phyloP scores from a whole-genome alignment of 2,329 filamentous ascomycete genomes.

The Microdochium trichocladiopsis region DNA sequence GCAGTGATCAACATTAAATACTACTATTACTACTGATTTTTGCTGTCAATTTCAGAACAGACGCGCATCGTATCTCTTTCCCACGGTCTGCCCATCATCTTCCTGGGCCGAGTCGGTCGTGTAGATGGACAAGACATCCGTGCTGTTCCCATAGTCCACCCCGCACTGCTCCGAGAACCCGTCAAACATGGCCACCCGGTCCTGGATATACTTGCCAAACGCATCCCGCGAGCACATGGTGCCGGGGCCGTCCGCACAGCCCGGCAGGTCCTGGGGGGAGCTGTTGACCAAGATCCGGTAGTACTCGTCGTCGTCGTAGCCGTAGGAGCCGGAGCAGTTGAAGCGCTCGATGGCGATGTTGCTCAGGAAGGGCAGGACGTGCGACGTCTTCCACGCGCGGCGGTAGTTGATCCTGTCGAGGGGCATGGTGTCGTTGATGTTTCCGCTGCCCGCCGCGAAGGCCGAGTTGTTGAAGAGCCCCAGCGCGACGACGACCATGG shows the following conservation, averaged over 20 bases:
- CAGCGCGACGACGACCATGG: slow-evolving; percentile 59
- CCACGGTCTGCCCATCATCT: slow-evolving; percentile 18
- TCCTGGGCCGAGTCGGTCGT: slow-evolving; percentile 8
- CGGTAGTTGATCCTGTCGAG: slow-evolving; percentile 53
- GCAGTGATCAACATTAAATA: too few relatives aligned
- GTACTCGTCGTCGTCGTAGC: slow-evolving; percentile 44
- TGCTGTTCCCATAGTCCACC: slow-evolving; percentile 24
- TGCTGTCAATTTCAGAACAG: too few relatives aligned
- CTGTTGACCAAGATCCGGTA: slow-evolving; percentile 37
- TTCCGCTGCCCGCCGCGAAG: slow-evolving; percentile 38
- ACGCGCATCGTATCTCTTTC: slow-evolving; percentile 9
- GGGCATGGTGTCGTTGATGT: slow-evolving; percentile 58
- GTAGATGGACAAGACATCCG: slow-evolving; percentile 26
- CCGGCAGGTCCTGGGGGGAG: slow-evolving; percentile 31
- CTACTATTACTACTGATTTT: too few relatives aligned
- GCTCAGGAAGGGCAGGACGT: slow-evolving; percentile 57
- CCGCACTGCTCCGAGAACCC: slow-evolving; percentile 33
- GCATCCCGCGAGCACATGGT: slow-evolving; percentile 31
- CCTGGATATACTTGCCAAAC: slow-evolving; percentile 30
- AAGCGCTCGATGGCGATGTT: slow-evolving; percentile 62
- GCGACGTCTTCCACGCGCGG: slow-evolving; percentile 56
- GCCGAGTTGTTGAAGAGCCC: slow-evolving; percentile 64
- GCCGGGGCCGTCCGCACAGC: slow-evolving; percentile 34
- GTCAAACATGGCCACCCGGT: slow-evolving; percentile 26
- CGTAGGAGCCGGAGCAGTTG: slow-evolving; percentile 44